phyloP scores from a whole-genome alignment of 768 basidiomycete species.

The Coprinopsis marcescibilis region DNA sequence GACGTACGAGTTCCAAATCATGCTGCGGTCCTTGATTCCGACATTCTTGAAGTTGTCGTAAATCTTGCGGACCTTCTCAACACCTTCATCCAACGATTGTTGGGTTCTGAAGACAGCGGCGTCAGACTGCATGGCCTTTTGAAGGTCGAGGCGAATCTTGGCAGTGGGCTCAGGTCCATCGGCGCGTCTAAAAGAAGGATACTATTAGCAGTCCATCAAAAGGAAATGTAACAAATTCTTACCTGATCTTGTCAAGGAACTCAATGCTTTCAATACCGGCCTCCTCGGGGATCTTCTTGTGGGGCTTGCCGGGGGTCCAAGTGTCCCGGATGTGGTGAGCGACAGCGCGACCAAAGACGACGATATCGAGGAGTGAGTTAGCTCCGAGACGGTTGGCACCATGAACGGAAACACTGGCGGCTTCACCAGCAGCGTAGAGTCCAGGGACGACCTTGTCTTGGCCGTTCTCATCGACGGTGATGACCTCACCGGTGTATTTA shows the following conservation, averaged over 20 bases:
- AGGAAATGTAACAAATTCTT: too few relatives aligned
- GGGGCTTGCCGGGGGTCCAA: slow-evolving; percentile 82
- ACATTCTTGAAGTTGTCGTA: slow-evolving; percentile 88
- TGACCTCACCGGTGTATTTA: slow-evolving; percentile 94
- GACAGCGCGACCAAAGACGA: slow-evolving; percentile 99
- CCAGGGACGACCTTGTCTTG: slow-evolving; percentile 94
- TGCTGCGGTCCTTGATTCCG: slow-evolving; percentile 94
- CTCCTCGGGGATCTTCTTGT: slow-evolving; percentile 82
- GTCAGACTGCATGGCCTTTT: slow-evolving; percentile 98
- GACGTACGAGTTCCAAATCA: slow-evolving; percentile 99
- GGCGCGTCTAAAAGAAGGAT: slow-evolving; percentile 45
- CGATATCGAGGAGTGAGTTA: slow-evolving; percentile 97
- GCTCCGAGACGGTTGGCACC: slow-evolving; percentile 99
- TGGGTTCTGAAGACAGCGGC: slow-evolving; percentile 98
- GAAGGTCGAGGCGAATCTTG: slow-evolving; percentile 91
- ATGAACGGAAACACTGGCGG: slow-evolving; percentile 97
- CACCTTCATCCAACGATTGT: slow-evolving; percentile 85
- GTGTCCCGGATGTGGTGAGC: slow-evolving; percentile 96
- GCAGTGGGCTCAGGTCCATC: slow-evolving; percentile 83
- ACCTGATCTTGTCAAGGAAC: slow-evolving; percentile 84
- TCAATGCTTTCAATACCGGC: slow-evolving; percentile 81
- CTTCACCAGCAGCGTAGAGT: slow-evolving; percentile 97
- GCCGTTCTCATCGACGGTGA: slow-evolving; percentile 83
- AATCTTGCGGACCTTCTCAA: slow-evolving; percentile 76
- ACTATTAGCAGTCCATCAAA: slow-evolving; percentile 1